Conservation (phyloP, 257 asterid genomes). For the Forsythia viridissima region DNA sequence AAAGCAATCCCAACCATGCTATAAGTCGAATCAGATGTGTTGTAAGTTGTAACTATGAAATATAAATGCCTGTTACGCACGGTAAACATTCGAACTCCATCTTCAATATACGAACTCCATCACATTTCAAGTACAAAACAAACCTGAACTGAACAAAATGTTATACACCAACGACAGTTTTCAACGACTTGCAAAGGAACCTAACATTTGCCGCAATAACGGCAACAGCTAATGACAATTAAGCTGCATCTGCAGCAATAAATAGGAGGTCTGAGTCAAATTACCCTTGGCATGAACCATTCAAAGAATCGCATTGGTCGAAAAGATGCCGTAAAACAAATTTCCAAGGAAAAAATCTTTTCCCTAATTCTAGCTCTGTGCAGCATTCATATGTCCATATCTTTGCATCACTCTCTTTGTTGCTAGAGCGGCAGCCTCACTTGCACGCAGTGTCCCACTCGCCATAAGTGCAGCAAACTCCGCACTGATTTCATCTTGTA, state of each 20-base stretch:
- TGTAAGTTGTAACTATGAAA: too few relatives aligned
- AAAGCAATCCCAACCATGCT: too few relatives aligned
- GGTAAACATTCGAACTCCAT: too few relatives aligned
- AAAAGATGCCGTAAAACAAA: neutral
- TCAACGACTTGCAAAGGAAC: neutral
- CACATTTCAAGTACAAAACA: neutral
- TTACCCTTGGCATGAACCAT: neutral
- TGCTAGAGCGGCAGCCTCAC: slow-evolving; percentile 97
- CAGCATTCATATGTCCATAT: slow-evolving; percentile 61
- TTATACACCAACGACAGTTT: neutral
- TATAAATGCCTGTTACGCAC: too few relatives aligned
- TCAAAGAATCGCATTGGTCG: neutral
- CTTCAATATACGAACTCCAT: too few relatives aligned
- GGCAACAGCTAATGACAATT: neutral
- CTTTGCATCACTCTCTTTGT: slow-evolving; percentile 86
- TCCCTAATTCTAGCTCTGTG: slow-evolving; percentile 45
- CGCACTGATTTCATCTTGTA: slow-evolving; percentile 76
- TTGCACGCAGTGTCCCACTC: slow-evolving; percentile 79
- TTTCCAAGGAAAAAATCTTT: neutral
- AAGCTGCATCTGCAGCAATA: neutral
- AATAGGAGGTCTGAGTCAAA: neutral
- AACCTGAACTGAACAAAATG: neutral
- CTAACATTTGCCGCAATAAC: neutral
- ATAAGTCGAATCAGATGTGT: too few relatives aligned
- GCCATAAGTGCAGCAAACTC: slow-evolving; percentile 97